phyloP scores from a whole-genome alignment of 192 early-diverging fungal genomes.

The Chytriomyces confervae region DNA sequence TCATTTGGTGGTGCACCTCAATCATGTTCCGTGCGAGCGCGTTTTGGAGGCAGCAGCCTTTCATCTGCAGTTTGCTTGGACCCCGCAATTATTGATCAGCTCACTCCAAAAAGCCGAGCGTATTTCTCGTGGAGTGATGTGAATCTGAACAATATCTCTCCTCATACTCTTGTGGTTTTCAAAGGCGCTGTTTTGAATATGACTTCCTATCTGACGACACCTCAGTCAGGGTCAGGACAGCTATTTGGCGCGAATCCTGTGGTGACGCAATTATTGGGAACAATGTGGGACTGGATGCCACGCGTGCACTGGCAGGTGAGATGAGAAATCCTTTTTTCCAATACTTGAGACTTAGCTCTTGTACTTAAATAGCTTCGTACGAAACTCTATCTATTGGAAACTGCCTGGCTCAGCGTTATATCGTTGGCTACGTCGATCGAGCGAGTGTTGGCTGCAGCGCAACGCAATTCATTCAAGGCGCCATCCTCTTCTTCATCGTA shows the following conservation, averaged over 20 bases:
- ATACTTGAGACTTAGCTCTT: background rate
- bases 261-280: constrained; percentile 6
- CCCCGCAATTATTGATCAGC: background rate
- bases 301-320: constrained; percentile 32
- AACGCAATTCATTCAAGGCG: constrained; percentile 38
- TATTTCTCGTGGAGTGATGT: constrained; percentile 54
- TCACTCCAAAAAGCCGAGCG: constrained; percentile 35
- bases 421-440: constrained; percentile 41
- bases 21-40: background rate
- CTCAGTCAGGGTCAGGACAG: background rate
- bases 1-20: background rate
- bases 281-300: constrained; percentile 47
- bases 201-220: constrained; percentile 35
- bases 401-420: constrained; percentile 45
- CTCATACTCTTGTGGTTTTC: constrained; percentile 50
- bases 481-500: constrained; percentile 39
- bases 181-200: constrained; percentile 56
- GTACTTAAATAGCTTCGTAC: constrained; percentile 24
- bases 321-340: background rate
- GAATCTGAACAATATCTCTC: constrained; percentile 21
- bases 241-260: constrained; percentile 20
- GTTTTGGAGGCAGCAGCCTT: background rate
- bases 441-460: constrained; percentile 39
- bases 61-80: constrained; percentile 8
- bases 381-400: constrained; percentile 33